Base-by-base conservation (phyloP, 345 rosid genomes). In the Chamaenerion angustifolium region DNA sequence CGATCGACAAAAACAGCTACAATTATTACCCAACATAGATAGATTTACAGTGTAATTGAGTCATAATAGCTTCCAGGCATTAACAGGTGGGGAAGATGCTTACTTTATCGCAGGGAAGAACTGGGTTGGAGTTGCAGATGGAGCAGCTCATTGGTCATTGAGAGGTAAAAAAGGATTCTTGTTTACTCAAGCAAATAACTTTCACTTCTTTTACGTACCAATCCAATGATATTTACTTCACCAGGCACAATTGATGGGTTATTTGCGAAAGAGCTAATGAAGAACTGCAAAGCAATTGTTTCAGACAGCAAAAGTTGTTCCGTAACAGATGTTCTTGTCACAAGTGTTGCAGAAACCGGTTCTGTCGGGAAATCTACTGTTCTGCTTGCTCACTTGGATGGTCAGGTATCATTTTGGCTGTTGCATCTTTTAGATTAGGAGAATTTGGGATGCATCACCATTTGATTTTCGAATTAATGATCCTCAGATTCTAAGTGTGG, bases 41-140 rank as follows among this genome's bases (percentile, higher is more conserved):
- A 35, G 59, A 53, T 53, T 66, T 49, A 56, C 46, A 80, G 74
- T 72, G 71, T 76, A 23, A 45, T 81, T 55, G 63, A 64, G 68
- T 52, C 56, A 61, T 83, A 78, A 70, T 83, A 70, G 78, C 78
- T 74, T 64, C 82, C 96, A 87, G 96, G 89, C 68, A 58, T 87
- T 79, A 79, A 66, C 85, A 77, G 96, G 94, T 79, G 71, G 76
- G 49, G 77, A 76, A 51, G 94, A 87, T 74, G 84, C 85, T 49
- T 77, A 81, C 66, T 87, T 87, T 67, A 54, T 81, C 54, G 54
- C 63, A 56, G 11, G 55, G 16, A 42, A 49, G 53, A 78, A 71
- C 58, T 87, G 96, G 96, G 60, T 87, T 14, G 94, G 94, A 46
- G 47, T 87, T 64, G 94, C 90, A 2, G 85, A 87, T 44, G 96